Evolutionary conservation across 192 early-diverging fungal genomes (phyloP).

Genomic region (Linnemannia exigua): DNA sequence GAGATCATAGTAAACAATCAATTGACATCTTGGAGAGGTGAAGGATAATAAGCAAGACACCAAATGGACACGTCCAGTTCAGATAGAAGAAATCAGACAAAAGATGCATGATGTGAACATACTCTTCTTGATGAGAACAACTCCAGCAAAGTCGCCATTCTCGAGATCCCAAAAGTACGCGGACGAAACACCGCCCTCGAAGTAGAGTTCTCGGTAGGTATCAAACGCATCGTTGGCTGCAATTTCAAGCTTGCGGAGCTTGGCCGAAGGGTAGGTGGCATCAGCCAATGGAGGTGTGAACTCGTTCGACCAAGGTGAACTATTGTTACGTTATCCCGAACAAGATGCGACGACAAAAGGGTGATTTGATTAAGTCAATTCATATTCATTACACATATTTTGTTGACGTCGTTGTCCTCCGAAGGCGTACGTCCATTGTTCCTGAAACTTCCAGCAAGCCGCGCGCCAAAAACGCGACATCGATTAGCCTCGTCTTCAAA

Average conservation of each 20-base stretch:
- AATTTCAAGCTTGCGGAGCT: slow-evolving; percentile 90
- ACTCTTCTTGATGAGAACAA: slow-evolving; percentile 97
- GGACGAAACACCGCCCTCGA: slow-evolving; percentile 96
- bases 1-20: neutral
- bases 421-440: neutral
- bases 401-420: neutral
- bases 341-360: neutral
- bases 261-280: slow-evolving; percentile 80
- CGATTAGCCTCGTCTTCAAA: neutral
- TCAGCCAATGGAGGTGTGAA: slow-evolving; percentile 91
- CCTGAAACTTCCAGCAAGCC: neutral
- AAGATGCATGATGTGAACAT: slow-evolving; percentile 11
- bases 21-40: neutral
- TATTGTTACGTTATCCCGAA: slow-evolving; percentile 13
- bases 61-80: neutral
- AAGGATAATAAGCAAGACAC: neutral
- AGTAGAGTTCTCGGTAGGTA: slow-evolving; percentile 97
- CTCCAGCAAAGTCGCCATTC: slow-evolving; percentile 90
- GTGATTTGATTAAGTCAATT: no score
- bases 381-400: no score
- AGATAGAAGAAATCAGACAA: neutral
- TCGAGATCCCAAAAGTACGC: slow-evolving; percentile 95
- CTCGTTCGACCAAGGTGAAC: slow-evolving; percentile 98
- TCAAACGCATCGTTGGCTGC: slow-evolving; percentile 96
- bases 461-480: neutral